Evolutionary conservation across 345 rosid genomes (phyloP).

Genomic region (Gossypium stocksii): DNA sequence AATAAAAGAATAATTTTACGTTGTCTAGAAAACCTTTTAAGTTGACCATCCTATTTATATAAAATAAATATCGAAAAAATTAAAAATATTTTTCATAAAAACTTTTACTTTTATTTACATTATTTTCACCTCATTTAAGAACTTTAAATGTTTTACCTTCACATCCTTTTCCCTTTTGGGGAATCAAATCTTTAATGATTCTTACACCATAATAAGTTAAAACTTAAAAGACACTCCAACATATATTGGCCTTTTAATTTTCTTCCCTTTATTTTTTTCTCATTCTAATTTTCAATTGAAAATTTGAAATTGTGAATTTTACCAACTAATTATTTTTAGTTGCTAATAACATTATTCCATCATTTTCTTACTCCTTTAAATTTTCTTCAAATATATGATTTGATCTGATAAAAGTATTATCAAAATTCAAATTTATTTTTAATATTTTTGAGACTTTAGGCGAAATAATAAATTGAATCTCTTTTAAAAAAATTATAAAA

Average conservation of each 20-base stretch:
- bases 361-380: too few relatives aligned
- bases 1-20: too few relatives aligned
- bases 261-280: too few relatives aligned
- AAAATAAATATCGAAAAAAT: too few relatives aligned
- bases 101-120: background rate
- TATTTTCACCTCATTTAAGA: background rate
- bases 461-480: too few relatives aligned
- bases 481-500: too few relatives aligned
- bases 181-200: background rate
- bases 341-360: background rate
- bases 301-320: background rate
- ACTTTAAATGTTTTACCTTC: background rate
- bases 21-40: too few relatives aligned
- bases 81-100: too few relatives aligned
- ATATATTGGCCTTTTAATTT: background rate
- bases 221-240: background rate
- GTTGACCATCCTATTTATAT: too few relatives aligned
- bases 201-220: background rate
- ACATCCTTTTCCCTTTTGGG: background rate
- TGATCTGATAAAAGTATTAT: too few relatives aligned
- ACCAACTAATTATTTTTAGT: background rate
- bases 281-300: background rate
- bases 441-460: rapidly evolving
- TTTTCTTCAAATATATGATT: too few relatives aligned
- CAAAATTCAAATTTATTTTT: too few relatives aligned